Evolutionary conservation across 305 asterid species (phyloP), one percentile per base, ranked within the genome.

Genomic region (Salvia sclarea): DNA sequence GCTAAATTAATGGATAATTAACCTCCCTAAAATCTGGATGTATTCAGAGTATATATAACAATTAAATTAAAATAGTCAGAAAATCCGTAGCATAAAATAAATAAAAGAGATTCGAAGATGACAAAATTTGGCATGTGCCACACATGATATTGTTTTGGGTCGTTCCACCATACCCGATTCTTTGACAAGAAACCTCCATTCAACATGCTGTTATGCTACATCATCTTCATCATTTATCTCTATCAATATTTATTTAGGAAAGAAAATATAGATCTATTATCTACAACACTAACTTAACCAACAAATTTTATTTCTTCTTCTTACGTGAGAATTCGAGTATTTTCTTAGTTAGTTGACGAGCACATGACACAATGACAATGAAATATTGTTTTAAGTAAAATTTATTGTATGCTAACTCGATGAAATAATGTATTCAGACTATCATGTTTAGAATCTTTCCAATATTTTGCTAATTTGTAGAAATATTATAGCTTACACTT

Each of bases 141-240:
- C 74, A 53, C 79, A 69, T 72, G 80, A 25, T 25, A 49, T 67
- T 58, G 35, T 50, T 28, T 38, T 59, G 70, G 75, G 71, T 61
- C 70, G 77, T 71, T 74, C 80, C 78, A 68, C 78, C 74, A 77
- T 63, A 66, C 68, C 65, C 66, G 71, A 68, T 71, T 17, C 8
- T 63, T 38, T 60, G 14, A 24, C 56, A 37, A 47, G 11, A 59
- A 49, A 40, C 54, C 10, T 33, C 8, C 45, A 14, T 33, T 52
- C 4, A 18, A 52, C 35, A 22, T 24, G 58, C 22, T 48, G 17
- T 47, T 47, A 20, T 17, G n/a, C 55, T 17, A 8, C 55, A 11
- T 49, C 13, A 49, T 49, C n/a, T 9, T 20, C 56, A 49, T 20
- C 56, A 49, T 11, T 49, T 18, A 8, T 13, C 30, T 49, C n/a